Evolutionary conservation across 2,329 filamentous ascomycete genomes (phyloP).

Genomic region (Fusarium ramigenum): DNA sequence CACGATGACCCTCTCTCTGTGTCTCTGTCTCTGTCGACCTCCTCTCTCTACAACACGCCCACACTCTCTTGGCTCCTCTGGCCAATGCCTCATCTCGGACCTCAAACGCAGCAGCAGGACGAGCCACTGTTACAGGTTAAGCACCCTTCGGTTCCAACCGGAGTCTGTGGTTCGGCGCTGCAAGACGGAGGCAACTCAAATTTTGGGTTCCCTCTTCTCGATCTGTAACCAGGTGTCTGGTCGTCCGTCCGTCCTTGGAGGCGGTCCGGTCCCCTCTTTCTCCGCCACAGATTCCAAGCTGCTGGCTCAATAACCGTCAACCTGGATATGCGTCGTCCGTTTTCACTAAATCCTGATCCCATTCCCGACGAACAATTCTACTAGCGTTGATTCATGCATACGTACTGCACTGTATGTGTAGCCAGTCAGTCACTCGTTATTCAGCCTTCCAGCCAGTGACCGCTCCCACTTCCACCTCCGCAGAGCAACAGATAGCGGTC

Average conservation of each 20-base stretch:
- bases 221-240: neutral
- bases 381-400: constrained; percentile 29
- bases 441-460: constrained; percentile 29
- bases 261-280: constrained; percentile 2
- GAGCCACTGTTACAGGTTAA: constrained; percentile 14
- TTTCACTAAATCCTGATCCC: constrained; percentile 16
- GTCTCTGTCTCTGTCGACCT: neutral
- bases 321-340: constrained; percentile 6
- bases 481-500: neutral
- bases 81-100: constrained; percentile 28
- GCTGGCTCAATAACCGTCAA: constrained; percentile 11
- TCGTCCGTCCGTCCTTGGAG: neutral
- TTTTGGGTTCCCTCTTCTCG: constrained; percentile 1
- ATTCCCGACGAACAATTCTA: constrained; percentile 21
- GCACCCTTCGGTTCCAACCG: constrained; percentile 3
- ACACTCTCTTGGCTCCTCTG: neutral
- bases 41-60: neutral
- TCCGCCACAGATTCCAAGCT: constrained; percentile 15
- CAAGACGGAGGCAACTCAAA: neutral
- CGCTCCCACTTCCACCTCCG: neutral
- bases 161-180: neutral
- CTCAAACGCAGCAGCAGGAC: constrained; percentile 7
- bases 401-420: constrained; percentile 13
- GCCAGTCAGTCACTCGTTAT: constrained; percentile 17
- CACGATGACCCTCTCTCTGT: neutral